Percentiles rank a stretch among this genome's conserved stretches.
Evolutionary conservation across 108 stramenopile genomes (phyloP).

Genomic region (Nannochloropsis oceanica): DNA sequence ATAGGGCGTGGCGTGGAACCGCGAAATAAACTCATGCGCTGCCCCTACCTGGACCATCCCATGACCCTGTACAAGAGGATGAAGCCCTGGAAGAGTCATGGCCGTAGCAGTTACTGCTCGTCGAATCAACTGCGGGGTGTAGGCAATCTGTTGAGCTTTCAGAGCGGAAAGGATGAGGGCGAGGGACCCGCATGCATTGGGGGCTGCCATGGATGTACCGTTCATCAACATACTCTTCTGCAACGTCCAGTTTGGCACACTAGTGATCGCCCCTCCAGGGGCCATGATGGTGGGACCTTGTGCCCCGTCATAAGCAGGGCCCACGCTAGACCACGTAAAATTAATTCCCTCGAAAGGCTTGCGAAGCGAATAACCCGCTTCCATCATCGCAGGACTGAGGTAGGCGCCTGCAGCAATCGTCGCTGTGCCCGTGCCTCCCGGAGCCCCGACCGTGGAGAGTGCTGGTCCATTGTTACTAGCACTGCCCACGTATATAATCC

Average conservation of each 20-base stretch:
- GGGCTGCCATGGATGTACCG: conserved; percentile 58
- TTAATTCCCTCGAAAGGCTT: conserved; percentile 31
- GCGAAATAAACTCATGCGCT: conserved; percentile 38
- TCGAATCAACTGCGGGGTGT: conserved; percentile 46
- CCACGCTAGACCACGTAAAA: conserved; percentile 66
- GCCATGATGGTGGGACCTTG: conserved; percentile 55
- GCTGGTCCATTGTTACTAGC: conserved; percentile 87
- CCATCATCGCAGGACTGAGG: conserved; percentile 4
- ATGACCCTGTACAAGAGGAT: conserved; percentile 44
- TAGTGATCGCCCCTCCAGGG: conserved; percentile 75
- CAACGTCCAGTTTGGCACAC: conserved; percentile 61
- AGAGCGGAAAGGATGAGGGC: conserved; percentile 60
- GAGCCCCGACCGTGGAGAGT: conserved; percentile 61
- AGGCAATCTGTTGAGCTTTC: conserved; percentile 38
- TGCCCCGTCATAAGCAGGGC: conserved; percentile 64
- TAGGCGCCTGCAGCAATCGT: conserved; percentile 62
- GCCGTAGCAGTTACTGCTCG: conserved; percentile 61
- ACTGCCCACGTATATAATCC: conserved; percentile 52
- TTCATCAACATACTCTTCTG: conserved; percentile 63
- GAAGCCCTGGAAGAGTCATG: conserved; percentile 25
- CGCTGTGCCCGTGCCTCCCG: conserved; percentile 50
- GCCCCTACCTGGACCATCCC: conserved; percentile 55
- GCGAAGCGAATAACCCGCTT: conserved; percentile 14
- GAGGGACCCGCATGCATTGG: conserved; percentile 61
- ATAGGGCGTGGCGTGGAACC: neutral